phyloP scores from a whole-genome alignment of 495 filamentous ascomycete genomes.

The Wilcoxina mikolae region DNA sequence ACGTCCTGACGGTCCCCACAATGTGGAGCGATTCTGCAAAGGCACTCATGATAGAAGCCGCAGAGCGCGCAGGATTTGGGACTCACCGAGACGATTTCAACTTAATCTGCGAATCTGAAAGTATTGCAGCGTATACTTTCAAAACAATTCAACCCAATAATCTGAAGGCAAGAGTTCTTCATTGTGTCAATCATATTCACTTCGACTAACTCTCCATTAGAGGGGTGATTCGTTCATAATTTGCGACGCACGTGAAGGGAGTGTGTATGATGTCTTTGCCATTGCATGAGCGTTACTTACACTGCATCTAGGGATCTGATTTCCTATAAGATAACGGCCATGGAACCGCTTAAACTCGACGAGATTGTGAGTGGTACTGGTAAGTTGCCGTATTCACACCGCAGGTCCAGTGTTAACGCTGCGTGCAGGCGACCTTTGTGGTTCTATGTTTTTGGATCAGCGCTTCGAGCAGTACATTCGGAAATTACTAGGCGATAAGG shows the following conservation, averaged over 20 bases:
- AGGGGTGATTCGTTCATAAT: slow-evolving; percentile 62
- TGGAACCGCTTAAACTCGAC: slow-evolving; percentile 36
- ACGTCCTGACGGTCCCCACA: slow-evolving; percentile 34
- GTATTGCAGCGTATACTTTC: slow-evolving; percentile 58
- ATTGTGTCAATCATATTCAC: too few species aligned
- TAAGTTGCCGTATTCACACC: neutral
- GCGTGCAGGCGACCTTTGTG: slow-evolving; percentile 10
- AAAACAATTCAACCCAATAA: slow-evolving; percentile 49
- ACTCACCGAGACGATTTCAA: slow-evolving; percentile 37
- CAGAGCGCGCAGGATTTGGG: slow-evolving; percentile 44
- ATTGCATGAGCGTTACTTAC: neutral
- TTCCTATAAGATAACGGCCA: slow-evolving; percentile 38
- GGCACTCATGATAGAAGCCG: slow-evolving; percentile 48
- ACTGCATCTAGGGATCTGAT: slow-evolving; percentile 30
- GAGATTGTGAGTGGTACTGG: slow-evolving; percentile 38
- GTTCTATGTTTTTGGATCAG: slow-evolving; percentile 26
- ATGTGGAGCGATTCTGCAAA: slow-evolving; percentile 64
- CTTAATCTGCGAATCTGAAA: slow-evolving; percentile 63
- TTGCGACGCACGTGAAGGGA: slow-evolving; percentile 63
- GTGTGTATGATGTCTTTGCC: slow-evolving; percentile 20
- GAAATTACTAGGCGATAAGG: slow-evolving; percentile 60
- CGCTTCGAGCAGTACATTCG: slow-evolving; percentile 61
- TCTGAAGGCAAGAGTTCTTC: slow-evolving; percentile 36
- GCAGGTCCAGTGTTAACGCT: slow-evolving; percentile 29
- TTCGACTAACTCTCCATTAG: too few species aligned